A percentile compares a stretch with the other conserved stretches of the same genome.
These are phyloP conservation scores for Lactuca sativa DNA, from an alignment of 129 eudicot species.

Conservation along the genomic window DNA sequence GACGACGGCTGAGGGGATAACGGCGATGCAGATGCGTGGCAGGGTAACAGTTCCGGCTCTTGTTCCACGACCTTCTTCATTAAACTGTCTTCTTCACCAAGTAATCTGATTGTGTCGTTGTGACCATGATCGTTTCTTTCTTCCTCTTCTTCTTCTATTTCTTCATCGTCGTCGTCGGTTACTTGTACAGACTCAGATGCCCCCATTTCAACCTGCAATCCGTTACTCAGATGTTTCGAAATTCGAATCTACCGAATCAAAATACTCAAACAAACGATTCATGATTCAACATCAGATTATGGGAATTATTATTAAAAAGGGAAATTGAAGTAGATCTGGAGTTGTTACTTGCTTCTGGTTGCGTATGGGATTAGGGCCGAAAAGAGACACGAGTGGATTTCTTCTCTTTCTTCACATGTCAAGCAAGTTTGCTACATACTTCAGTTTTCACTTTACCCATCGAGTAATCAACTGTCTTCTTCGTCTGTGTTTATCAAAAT, in stretches of 20 bases:
- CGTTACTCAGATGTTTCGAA: background rate
- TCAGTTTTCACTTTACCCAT: constrained; percentile 13
- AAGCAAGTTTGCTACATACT: constrained; percentile 1
- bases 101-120: constrained; percentile 24
- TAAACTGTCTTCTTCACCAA: constrained; percentile 36
- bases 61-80: constrained; percentile 76
- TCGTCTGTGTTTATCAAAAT: background rate
- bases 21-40: constrained; percentile 96
- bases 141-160: constrained; percentile 41
- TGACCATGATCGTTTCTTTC: constrained; percentile 41
- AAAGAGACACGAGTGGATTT: constrained; percentile 32
- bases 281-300: constrained; percentile 14
- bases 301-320: background rate
- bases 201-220: constrained; percentile 51
- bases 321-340: constrained; percentile 38
- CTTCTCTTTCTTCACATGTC: constrained; percentile 25
- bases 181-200: constrained; percentile 67
- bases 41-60: constrained; percentile 93
- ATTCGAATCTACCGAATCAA: constrained; percentile 11
- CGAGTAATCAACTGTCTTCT: background rate
- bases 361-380: constrained; percentile 35
- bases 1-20: constrained; percentile 92
- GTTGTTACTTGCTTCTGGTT: constrained; percentile 23
- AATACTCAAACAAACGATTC: background rate
- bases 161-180: constrained; percentile 49